Percentiles rank a stretch among this genome's conserved stretches.
Conservation (phyloP, 2,329 filamentous ascomycete genomes). For the Tolypocladium guangdongense region DNA sequence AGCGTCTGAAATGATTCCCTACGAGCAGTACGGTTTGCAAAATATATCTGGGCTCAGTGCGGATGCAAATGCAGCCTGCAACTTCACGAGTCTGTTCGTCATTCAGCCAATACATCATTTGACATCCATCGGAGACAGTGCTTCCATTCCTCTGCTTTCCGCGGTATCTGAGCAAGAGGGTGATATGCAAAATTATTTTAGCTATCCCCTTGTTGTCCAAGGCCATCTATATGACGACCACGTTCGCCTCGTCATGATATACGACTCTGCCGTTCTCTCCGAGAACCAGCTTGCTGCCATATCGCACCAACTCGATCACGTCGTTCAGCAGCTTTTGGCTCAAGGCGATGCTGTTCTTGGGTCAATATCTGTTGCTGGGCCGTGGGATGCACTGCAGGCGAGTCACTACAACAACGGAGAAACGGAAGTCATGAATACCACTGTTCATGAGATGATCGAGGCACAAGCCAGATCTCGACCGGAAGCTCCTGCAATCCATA, state of each 20-base stretch:
- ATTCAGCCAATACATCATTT: neutral
- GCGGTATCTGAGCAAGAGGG: no score
- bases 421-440: neutral
- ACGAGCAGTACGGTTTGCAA: neutral
- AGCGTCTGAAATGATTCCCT: constrained; percentile 3
- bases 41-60: neutral
- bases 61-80: neutral
- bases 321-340: neutral
- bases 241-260: neutral
- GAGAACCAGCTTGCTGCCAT: neutral
- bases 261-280: neutral
- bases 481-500: constrained; percentile 23
- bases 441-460: neutral
- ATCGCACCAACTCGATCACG: neutral
- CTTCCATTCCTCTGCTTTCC: no score
- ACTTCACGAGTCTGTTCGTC: neutral
- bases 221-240: neutral
- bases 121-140: no score
- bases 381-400: neutral
- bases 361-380: neutral
- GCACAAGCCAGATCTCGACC: neutral
- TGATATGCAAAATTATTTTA: constrained; percentile 3
- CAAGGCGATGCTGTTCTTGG: neutral
- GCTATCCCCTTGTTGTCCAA: constrained; percentile 2
- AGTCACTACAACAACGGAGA: neutral